A percentile compares a stretch with the other conserved stretches of the same genome.
These are phyloP conservation scores for Fusarium sp. DNA, from an alignment of 2,329 filamentous ascomycete species.

Conservation along the genomic window DNA sequence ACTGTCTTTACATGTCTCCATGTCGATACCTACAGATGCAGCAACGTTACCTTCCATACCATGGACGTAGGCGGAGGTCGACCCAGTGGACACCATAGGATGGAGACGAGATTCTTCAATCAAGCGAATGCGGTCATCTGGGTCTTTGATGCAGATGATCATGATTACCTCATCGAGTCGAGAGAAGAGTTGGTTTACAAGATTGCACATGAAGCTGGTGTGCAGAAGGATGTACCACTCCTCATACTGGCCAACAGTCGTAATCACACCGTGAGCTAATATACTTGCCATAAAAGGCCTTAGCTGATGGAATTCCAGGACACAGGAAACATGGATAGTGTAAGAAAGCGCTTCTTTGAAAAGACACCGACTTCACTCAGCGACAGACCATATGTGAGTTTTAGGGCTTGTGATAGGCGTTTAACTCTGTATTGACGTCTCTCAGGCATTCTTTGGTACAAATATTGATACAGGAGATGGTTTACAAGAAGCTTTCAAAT, in stretches of 20 bases:
- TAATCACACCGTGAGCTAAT: background rate
- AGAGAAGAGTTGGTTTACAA: background rate
- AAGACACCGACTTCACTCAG: background rate
- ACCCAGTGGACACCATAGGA: background rate
- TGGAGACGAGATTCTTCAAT: background rate
- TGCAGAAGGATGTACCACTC: background rate
- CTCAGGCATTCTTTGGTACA: background rate
- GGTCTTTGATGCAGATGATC: background rate
- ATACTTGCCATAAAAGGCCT: rapidly evolving
- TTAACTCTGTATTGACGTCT: background rate
- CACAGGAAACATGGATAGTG: background rate
- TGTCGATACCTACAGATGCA: background rate
- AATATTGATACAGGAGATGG: background rate
- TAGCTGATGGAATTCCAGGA: rapidly evolving
- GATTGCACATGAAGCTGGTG: background rate
- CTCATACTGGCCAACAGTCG: background rate
- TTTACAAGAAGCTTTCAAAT: background rate
- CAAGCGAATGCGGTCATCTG: background rate
- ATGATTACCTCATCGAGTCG: background rate
- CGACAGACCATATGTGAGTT: background rate
- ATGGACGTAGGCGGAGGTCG: background rate
- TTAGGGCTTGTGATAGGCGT: background rate
- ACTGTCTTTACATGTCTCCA: background rate
- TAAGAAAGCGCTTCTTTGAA: background rate
- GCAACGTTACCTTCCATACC: background rate